Evolutionary conservation across 164 flowering plant species (phyloP), one percentile per base, ranked within the genome.

Genomic region (Hamamelis virginiana): DNA sequence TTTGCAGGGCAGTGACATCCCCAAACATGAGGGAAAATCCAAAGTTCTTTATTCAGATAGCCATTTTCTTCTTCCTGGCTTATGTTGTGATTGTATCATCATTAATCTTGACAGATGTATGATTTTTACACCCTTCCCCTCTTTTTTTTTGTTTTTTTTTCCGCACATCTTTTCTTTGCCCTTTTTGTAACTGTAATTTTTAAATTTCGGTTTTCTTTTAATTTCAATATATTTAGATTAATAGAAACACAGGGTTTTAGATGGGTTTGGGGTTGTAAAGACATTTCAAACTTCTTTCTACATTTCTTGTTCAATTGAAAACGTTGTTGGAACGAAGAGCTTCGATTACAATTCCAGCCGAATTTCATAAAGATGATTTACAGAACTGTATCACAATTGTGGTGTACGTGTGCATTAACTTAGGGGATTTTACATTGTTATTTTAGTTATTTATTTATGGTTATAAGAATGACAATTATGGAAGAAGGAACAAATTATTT

Each of bases 11-110:
- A 13, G 97, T 93, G n/a, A 84, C 99, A 63, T 81, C 99, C 44
- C 96, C 97, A 55, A 89, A 86, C 83, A 78, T 95, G 93, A 87
- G 98, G 74, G 99, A 95, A 75, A 92, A 95, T 70, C 99, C 99
- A 1, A 92, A 85, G 83, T 86, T 95, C 78, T 87, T 90, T 75
- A 74, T 95, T 60, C 97, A 92, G 85, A 85, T 95, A 68, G 93
- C 91, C 38, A 66, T 95, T 64, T 91, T 91, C 86, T 84, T 95
- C 74, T 83, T 95, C 67, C 81, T 95, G 68, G 95, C 98, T 13
- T 95, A 91, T 82, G 86, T 90, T 68, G 89, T 92, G 80, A 85
- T 95, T 81, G 83, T 93, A 78, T 95, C 98, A 13, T 95, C 97
- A 1, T 76, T 95, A 73, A 82, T 95, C 84, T 87, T 95, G 80